Percentiles rank a stretch among this genome's conserved stretches.
These are phyloP conservation scores for Cudoniella acicularis DNA, from an alignment of 495 filamentous ascomycete genomes.

Conservation along the genomic window DNA sequence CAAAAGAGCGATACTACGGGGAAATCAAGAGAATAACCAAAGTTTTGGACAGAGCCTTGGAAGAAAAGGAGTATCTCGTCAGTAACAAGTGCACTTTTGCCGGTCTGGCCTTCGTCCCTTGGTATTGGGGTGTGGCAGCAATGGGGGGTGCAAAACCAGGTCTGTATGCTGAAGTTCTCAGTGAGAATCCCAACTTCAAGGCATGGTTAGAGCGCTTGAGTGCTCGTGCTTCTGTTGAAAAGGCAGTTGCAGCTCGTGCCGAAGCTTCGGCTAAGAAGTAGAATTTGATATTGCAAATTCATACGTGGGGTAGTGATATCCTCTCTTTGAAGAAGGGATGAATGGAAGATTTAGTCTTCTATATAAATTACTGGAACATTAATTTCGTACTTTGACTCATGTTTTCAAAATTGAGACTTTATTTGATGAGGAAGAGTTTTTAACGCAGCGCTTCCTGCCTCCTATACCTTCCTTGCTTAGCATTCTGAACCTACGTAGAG, in stretches of 20 bases:
- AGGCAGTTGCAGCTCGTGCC: neutral
- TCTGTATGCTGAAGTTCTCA: neutral
- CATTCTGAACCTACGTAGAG: too few species aligned
- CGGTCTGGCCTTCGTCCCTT: neutral
- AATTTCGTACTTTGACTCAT: too few species aligned
- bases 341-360: too few species aligned
- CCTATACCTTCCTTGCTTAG: too few species aligned
- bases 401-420: too few species aligned
- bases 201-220: neutral
- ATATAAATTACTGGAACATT: too few species aligned
- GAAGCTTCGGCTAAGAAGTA: too few species aligned
- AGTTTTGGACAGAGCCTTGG: conserved; percentile 51
- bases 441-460: too few species aligned
- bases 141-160: neutral
- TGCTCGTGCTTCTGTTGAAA: neutral
- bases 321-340: too few species aligned
- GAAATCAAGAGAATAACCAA: conserved; percentile 58
- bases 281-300: too few species aligned
- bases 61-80: conserved; percentile 50
- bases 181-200: neutral
- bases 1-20: conserved; percentile 47
- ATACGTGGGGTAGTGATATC: too few species aligned
- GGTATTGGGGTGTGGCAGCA: neutral
- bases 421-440: too few species aligned
- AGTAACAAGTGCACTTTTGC: conserved; percentile 19